Conservation (phyloP, 768 basidiomycete species). For the Russula sp. region DNA sequence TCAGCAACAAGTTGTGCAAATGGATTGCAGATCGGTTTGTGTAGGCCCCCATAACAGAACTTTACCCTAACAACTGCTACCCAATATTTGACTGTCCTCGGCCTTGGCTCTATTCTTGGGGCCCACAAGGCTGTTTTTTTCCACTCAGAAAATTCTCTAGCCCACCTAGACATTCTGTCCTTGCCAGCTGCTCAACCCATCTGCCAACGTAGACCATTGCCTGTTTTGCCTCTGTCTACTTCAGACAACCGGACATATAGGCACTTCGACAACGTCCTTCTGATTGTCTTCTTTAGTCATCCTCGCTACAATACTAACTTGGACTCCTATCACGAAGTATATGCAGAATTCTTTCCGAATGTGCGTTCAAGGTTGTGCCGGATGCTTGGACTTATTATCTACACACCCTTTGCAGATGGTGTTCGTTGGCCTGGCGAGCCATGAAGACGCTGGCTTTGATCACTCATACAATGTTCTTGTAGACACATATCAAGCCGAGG, state of each 20-base stretch:
- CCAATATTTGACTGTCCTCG: background rate
- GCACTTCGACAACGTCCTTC: conserved; percentile 38
- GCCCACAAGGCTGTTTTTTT: background rate
- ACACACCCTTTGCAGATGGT: conserved; percentile 34
- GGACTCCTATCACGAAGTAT: conserved; percentile 43
- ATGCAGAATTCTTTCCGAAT: conserved; percentile 45
- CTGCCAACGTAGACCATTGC: conserved; percentile 28
- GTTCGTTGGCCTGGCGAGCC: conserved; percentile 42
- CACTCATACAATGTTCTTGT: conserved; percentile 48
- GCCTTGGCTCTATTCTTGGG: conserved; percentile 16
- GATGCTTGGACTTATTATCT: background rate
- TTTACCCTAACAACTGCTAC: too few species aligned
- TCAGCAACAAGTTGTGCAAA: too few species aligned
- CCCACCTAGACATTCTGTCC: conserved; percentile 7
- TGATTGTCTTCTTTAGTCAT: conserved; percentile 49
- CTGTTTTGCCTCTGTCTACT: conserved; percentile 15
- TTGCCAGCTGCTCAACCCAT: background rate
- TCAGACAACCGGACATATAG: conserved; percentile 29
- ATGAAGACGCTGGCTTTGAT: conserved; percentile 42
- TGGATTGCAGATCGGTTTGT: too few species aligned
- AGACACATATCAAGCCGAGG: conserved; percentile 43
- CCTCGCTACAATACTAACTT: conserved; percentile 42
- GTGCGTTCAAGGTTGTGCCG: conserved; percentile 24
- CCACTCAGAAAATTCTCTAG: background rate
- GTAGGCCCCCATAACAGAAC: too few species aligned